Evolutionary conservation across 129 eudicot species (phyloP), one percentile per base, ranked within the genome.

Genomic region (Helianthus tuberosus): DNA sequence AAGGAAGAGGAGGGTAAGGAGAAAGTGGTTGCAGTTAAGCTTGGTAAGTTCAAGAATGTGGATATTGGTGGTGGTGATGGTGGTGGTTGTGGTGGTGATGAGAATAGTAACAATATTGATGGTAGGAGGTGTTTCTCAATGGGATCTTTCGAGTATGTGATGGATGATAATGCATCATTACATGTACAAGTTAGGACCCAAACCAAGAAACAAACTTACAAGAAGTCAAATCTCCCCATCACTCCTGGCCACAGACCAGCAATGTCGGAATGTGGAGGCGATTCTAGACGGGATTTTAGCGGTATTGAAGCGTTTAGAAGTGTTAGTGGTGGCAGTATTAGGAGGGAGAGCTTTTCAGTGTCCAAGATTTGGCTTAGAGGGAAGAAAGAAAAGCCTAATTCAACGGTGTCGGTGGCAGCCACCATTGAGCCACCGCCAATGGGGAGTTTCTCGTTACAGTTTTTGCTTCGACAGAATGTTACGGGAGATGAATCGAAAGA

Each of bases 61-160:
- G 88, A 81, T 74, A 86, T 68, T 0, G 88, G 66, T 12, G 77
- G 77, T 64, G 54, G 68, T 3, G 79, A n/a, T n/a, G n/a, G n/a
- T n/a, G n/a, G n/a, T n/a, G n/a, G 79, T 72, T 29, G 72, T 12
- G 57, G 75, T 20, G 16, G 14, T 29, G 58, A 14, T 72, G 68
- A 50, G 50, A 71, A 58, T 16, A 75, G 68, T 3, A 81, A 77
- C 68, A 84, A 80, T 52, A 72, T 81, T 77, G 91, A 86, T 73
- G 79, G 82, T 29, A 87, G 98, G 58, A 89, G 98, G 81, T 92
- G 98, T 67, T 89, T 79, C 51, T 92, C 98, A 0, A 92, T 92
- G 98, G 96, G 96, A 3, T 89, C 97, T 17, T 89, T 92, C 71
- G 93, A 90, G 49, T 92, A 92, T 85, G 93, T 92, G 39, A 79